Percentiles rank a stretch among this genome's conserved stretches.
These are phyloP conservation scores for Megacollybia marginata DNA, from an alignment of 768 basidiomycete species.

Conservation along the genomic window DNA sequence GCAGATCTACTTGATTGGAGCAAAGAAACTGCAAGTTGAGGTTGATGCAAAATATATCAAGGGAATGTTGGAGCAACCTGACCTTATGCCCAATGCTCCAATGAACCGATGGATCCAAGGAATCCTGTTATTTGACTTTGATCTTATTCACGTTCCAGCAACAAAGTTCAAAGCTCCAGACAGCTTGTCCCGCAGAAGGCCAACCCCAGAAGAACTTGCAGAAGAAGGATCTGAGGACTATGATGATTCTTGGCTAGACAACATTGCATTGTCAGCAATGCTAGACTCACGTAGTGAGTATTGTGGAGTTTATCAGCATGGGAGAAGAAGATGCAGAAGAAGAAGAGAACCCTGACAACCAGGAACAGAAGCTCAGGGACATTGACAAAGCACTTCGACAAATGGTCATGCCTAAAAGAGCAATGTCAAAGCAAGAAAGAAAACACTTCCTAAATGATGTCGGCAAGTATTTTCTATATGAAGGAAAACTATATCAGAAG, in stretches of 20 bases:
- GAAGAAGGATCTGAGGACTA: slow-evolving; percentile 2
- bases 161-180: slow-evolving; percentile 20
- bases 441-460: no score
- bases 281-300: slow-evolving; percentile 7
- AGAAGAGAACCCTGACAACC: no score
- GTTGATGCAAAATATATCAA: slow-evolving; percentile 19
- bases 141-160: slow-evolving; percentile 20
- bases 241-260: slow-evolving; percentile 10
- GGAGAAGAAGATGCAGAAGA: no score
- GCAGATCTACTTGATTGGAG: slow-evolving; percentile 11
- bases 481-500: neutral
- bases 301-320: no score
- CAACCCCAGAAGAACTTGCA: slow-evolving; percentile 9
- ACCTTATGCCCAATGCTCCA: slow-evolving; percentile 22
- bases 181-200: slow-evolving; percentile 19
- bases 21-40: slow-evolving; percentile 13
- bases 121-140: slow-evolving; percentile 26
- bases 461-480: neutral
- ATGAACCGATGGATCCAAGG: slow-evolving; percentile 30
- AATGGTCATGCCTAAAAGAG: neutral
- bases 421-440: no score
- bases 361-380: no score
- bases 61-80: slow-evolving; percentile 19
- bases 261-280: slow-evolving; percentile 10
- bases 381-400: neutral